A percentile compares a stretch with the other conserved stretches of the same genome.
phyloP scores from a whole-genome alignment of 176 grass and related monocot genomes.

The Carex littledalei region DNA sequence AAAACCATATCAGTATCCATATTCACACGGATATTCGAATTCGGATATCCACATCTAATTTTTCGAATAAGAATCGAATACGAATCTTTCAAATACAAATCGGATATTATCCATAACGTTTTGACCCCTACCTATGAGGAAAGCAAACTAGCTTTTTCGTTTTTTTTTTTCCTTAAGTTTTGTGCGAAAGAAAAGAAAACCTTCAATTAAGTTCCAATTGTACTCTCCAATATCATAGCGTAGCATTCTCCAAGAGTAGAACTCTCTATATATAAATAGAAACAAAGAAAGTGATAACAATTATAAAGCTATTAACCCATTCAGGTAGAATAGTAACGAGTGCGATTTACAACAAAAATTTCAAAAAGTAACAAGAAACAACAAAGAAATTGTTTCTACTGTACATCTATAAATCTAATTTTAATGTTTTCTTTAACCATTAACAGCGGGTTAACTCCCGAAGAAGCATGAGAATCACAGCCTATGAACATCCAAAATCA shows the following conservation, averaged over 20 bases:
- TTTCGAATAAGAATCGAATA: no score
- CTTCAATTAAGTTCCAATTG: not conserved
- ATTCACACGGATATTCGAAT: no score
- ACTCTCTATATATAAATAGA: not conserved
- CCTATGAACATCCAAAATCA: slow-evolving; percentile 10
- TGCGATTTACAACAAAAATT: slow-evolving; percentile 7
- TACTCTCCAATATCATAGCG: not conserved
- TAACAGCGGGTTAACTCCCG: not conserved
- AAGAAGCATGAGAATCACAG: not conserved
- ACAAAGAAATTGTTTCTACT: slow-evolving; percentile 1
- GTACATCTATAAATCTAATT: not conserved
- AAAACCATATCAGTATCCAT: no score
- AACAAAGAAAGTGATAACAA: not conserved
- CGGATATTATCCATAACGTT: no score
- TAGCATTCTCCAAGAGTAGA: not conserved
- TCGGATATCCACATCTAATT: no score
- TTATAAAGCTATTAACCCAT: not conserved
- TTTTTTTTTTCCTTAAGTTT: no score
- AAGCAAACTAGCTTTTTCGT: not conserved
- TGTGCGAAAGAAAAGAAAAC: no score
- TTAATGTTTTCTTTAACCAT: not conserved
- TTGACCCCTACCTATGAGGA: not conserved
- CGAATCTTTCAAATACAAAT: no score
- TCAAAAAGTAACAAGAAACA: not conserved
- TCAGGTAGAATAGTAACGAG: not conserved